Percentiles rank a stretch among this genome's conserved stretches.
These are phyloP conservation scores for Macrolepiota albuminosa DNA, from an alignment of 768 basidiomycete species.

Conservation along the genomic window DNA sequence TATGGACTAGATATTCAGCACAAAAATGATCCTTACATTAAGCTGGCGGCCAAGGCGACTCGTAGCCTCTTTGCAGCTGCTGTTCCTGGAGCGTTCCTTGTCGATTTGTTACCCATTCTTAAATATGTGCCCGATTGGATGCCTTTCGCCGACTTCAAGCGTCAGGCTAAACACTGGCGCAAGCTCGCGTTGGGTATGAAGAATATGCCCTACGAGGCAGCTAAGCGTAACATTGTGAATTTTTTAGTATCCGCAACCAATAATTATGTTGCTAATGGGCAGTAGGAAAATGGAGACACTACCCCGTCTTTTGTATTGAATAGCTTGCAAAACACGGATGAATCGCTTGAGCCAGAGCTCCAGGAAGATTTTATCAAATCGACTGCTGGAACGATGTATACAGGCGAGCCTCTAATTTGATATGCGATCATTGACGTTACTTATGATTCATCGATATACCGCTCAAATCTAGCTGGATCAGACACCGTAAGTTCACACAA, in stretches of 20 bases:
- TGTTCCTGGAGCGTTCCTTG: constrained; percentile 26
- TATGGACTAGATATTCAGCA: constrained; percentile 29
- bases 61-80: constrained; percentile 21
- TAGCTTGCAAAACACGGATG: constrained; percentile 16
- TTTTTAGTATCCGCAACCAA: background rate
- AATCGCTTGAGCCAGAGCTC: constrained; percentile 7
- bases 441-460: background rate
- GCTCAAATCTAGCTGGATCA: constrained; percentile 17
- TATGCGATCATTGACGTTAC: no score
- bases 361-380: constrained; percentile 18
- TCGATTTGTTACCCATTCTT: constrained; percentile 25
- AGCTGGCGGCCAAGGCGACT: constrained; percentile 24
- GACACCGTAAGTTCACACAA: constrained; percentile 19
- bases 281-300: constrained; percentile 16
- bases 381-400: constrained; percentile 22
- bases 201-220: constrained; percentile 19
- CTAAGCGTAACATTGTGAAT: constrained; percentile 15
- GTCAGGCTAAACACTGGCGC: constrained; percentile 23
- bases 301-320: constrained; percentile 19
- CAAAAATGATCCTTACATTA: constrained; percentile 30
- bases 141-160: constrained; percentile 31
- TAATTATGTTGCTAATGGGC: background rate
- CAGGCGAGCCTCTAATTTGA: constrained; percentile 12
- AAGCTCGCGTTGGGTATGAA: constrained; percentile 15
- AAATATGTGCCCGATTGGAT: constrained; percentile 32